These are phyloP conservation scores for Mucor plumbeus DNA, from an alignment of 371 early-diverging fungal species.

Conservation along the genomic window DNA sequence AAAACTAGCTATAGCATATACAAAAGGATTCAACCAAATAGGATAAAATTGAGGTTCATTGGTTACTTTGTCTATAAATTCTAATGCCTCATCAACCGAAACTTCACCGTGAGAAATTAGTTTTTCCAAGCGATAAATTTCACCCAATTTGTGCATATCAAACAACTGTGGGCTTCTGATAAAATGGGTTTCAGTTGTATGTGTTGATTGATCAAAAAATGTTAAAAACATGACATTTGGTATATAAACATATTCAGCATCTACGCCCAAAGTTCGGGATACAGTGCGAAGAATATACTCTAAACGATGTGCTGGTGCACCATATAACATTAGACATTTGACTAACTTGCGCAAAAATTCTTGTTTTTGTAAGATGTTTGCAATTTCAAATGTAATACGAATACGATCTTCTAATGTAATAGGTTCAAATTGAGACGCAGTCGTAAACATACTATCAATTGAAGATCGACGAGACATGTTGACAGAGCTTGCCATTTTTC, in stretches of 20 bases:
- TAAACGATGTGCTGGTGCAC: slow-evolving; percentile 65
- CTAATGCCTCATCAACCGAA: slow-evolving; percentile 59
- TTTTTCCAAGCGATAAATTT: slow-evolving; percentile 62
- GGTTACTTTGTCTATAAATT: slow-evolving; percentile 51
- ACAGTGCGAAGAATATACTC: slow-evolving; percentile 60
- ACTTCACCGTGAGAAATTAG: slow-evolving; percentile 55
- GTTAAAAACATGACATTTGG: slow-evolving; percentile 78
- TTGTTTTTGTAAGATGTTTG: slow-evolving; percentile 64
- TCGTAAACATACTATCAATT: slow-evolving; percentile 49
- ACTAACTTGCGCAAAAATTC: slow-evolving; percentile 60
- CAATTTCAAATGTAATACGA: slow-evolving; percentile 63
- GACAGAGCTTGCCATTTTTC: slow-evolving; percentile 30
- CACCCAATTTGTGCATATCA: slow-evolving; percentile 72
- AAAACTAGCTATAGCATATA: slow-evolving; percentile 56
- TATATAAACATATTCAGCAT: slow-evolving; percentile 70
- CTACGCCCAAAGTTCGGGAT: slow-evolving; percentile 63
- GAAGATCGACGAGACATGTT: slow-evolving; percentile 44
- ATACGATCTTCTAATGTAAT: slow-evolving; percentile 61
- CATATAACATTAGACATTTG: slow-evolving; percentile 60
- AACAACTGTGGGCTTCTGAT: slow-evolving; percentile 64
- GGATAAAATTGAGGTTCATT: slow-evolving; percentile 53
- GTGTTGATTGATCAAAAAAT: slow-evolving; percentile 75
- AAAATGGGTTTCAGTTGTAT: slow-evolving; percentile 81
- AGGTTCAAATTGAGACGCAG: slow-evolving; percentile 54
- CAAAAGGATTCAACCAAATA: slow-evolving; percentile 55